phyloP scores from a whole-genome alignment of 176 grass and related monocot species.

The Coix lacrymajobi region DNA sequence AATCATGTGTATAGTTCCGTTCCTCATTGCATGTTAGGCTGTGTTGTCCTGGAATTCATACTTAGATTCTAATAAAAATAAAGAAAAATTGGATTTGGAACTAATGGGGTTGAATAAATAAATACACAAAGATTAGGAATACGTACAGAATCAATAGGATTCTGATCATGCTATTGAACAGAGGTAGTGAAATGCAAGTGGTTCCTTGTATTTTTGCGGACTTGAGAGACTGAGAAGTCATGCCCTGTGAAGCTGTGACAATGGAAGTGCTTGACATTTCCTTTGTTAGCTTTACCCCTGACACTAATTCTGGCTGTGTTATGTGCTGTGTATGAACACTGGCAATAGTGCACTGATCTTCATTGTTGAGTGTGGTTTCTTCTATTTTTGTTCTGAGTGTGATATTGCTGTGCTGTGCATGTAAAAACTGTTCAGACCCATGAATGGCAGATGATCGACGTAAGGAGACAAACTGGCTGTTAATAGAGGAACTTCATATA shows the following conservation, averaged over 20 bases:
- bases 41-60: background rate
- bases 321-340: background rate
- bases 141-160: background rate
- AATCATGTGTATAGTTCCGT: background rate
- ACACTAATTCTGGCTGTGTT: background rate
- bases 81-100: background rate
- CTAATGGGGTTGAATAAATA: background rate
- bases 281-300: background rate
- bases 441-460: background rate
- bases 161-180: background rate
- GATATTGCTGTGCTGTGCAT: background rate
- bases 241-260: background rate
- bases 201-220: background rate
- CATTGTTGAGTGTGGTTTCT: background rate
- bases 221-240: background rate
- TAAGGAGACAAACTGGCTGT: background rate
- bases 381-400: slow-evolving; percentile 7
- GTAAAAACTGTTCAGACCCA: background rate
- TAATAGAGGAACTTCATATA: background rate
- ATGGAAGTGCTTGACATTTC: background rate
- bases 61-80: background rate
- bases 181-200: background rate
- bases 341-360: background rate
- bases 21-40: background rate
- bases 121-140: background rate